Conservation (phyloP, 2,329 filamentous ascomycete genomes). For the Fusarium sp. region DNA sequence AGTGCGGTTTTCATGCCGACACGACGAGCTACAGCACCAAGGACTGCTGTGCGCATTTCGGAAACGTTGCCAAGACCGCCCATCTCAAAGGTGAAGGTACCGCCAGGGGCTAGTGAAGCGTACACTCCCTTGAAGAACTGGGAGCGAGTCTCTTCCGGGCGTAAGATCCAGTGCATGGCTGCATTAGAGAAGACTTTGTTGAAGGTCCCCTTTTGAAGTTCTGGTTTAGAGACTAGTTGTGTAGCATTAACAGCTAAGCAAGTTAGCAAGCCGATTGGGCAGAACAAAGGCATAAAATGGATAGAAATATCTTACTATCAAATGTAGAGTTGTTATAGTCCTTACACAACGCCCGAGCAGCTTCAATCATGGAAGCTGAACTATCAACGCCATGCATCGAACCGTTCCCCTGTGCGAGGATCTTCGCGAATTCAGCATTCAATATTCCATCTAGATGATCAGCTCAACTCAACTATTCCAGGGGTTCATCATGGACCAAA, state of each 20-base stretch:
- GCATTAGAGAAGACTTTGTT: conserved; percentile 77
- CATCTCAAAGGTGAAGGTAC: conserved; percentile 77
- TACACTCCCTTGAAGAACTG: conserved; percentile 69
- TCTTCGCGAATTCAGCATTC: conserved; percentile 66
- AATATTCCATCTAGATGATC: conserved; percentile 68
- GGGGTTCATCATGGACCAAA: background rate
- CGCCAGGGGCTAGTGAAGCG: conserved; percentile 67
- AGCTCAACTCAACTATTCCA: conserved; percentile 7
- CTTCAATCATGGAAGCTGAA: conserved; percentile 71
- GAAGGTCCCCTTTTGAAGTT: conserved; percentile 58
- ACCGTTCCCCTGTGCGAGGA: conserved; percentile 62
- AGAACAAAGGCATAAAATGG: too few relatives aligned
- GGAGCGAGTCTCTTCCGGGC: conserved; percentile 58
- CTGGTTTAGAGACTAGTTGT: conserved; percentile 53
- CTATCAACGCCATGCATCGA: conserved; percentile 71
- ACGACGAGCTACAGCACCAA: conserved; percentile 67
- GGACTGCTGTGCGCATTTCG: conserved; percentile 72
- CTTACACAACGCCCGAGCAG: conserved; percentile 61
- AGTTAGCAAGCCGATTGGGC: conserved; percentile 7
- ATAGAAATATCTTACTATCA: conserved; percentile 55
- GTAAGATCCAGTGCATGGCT: conserved; percentile 77
- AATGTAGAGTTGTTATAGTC: conserved; percentile 60
- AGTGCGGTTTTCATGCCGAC: conserved; percentile 64
- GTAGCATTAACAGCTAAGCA: conserved; percentile 63
- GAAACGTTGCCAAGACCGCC: conserved; percentile 78